phyloP scores from a whole-genome alignment of 1,139 yeast genomes.

The Scheffersomyces lignicola region DNA sequence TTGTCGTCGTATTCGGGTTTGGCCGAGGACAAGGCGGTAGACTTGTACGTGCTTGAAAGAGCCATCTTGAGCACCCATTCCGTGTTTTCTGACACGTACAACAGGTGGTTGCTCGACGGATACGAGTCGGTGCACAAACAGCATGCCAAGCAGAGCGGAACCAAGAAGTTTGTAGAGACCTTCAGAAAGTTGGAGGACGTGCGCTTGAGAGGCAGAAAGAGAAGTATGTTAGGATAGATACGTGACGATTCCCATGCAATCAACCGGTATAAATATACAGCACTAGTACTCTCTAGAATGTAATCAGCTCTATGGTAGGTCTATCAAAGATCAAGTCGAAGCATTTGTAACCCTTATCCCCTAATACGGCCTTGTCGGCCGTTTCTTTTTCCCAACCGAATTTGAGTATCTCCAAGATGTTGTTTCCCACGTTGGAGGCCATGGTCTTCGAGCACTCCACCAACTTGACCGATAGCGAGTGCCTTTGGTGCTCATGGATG shows the following conservation, averaged over 20 bases:
- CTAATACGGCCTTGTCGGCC: conserved; percentile 6
- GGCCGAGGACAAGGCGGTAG: conserved; percentile 95
- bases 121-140: conserved; percentile 48
- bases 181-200: conserved; percentile 75
- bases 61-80: conserved; percentile 94
- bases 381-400: conserved; percentile 10
- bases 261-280: not conserved
- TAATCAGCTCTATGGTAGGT: conserved; percentile 9
- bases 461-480: conserved; percentile 6
- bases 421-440: conserved; percentile 8
- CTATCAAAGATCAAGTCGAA: conserved; percentile 12
- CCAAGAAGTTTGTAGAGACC: conserved; percentile 54
- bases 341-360: conserved; percentile 10
- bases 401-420: conserved; percentile 6
- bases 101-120: conserved; percentile 72
- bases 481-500: conserved; percentile 6
- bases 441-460: conserved; percentile 6
- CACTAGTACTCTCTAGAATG: conserved; percentile 6
- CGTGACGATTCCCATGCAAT: not conserved
- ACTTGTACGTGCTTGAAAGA: conserved; percentile 87
- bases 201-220: conserved; percentile 87
- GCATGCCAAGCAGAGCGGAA: conserved; percentile 27
- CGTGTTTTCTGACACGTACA: conserved; percentile 60
- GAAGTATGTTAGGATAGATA: conserved; percentile 78
- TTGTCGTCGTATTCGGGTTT: conserved; percentile 73